Conservation (phyloP, 345 rosid genomes). For the Psidium friedrichsthalianum region DNA sequence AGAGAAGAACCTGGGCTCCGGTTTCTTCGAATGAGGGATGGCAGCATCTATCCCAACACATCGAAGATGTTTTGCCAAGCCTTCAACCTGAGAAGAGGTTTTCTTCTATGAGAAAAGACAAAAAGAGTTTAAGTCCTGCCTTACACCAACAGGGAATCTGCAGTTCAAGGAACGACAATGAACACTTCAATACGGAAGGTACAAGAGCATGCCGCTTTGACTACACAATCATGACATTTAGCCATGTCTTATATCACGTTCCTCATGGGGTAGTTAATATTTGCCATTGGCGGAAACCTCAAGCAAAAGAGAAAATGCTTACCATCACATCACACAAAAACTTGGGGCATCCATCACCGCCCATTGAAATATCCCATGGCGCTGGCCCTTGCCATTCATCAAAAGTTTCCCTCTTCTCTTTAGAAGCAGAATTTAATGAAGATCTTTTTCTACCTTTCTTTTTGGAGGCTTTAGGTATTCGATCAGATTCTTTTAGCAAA, state of each 20-base stretch:
- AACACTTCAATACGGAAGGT: neutral
- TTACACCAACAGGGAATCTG: slow-evolving; percentile 3
- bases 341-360: slow-evolving; percentile 86
- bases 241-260: neutral
- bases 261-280: neutral
- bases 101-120: neutral
- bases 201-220: neutral
- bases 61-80: slow-evolving; percentile 89
- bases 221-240: neutral
- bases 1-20: slow-evolving; percentile 52
- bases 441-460: slow-evolving; percentile 48
- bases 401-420: slow-evolving; percentile 23
- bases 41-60: slow-evolving; percentile 96
- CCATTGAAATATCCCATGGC: slow-evolving; percentile 70
- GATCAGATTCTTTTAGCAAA: slow-evolving; percentile 59
- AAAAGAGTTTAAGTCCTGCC: neutral
- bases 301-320: neutral
- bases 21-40: slow-evolving; percentile 51
- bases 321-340: slow-evolving; percentile 97
- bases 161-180: neutral
- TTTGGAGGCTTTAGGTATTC: slow-evolving; percentile 42
- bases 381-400: slow-evolving; percentile 73
- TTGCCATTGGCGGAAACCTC: neutral
- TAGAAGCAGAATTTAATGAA: slow-evolving; percentile 8
- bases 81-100: slow-evolving; percentile 53